Percentiles rank a stretch among this genome's conserved stretches.
These are phyloP conservation scores for Paraphysoderma sedebokerense DNA, from an alignment of 371 early-diverging fungal genomes.

Conservation along the genomic window DNA sequence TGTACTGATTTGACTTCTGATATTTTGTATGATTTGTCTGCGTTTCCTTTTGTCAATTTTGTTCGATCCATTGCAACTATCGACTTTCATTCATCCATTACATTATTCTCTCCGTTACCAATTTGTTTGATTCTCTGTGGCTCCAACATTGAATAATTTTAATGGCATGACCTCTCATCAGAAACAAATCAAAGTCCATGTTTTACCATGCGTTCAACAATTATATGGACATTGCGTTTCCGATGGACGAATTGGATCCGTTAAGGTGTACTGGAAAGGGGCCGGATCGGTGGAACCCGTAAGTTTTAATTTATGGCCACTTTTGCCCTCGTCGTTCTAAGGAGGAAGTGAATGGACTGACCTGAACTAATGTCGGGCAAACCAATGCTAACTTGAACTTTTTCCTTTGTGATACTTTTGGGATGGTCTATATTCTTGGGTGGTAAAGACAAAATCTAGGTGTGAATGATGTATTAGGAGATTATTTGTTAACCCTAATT, in stretches of 20 bases:
- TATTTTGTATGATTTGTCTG: no score
- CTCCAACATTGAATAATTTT: no score
- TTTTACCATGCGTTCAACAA: slow-evolving; percentile 69
- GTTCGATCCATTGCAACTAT: no score
- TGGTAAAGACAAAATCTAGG: slow-evolving; percentile 29
- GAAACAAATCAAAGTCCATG: slow-evolving; percentile 28
- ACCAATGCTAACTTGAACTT: slow-evolving; percentile 3
- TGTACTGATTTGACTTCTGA: no score
- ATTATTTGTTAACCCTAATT: slow-evolving; percentile 75
- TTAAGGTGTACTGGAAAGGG: slow-evolving; percentile 64
- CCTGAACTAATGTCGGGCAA: no score
- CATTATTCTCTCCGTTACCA: no score
- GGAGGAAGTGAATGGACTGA: no score
- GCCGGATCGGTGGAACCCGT: slow-evolving; percentile 48
- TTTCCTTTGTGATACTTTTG: slow-evolving; percentile 1
- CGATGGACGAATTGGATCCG: slow-evolving; percentile 84
- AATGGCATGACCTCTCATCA: no score
- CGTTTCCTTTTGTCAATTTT: no score
- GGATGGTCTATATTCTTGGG: not conserved
- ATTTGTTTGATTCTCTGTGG: no score
- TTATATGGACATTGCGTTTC: slow-evolving; percentile 75
- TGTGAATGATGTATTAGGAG: slow-evolving; percentile 81
- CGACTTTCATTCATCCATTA: no score
- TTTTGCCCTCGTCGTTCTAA: no score
- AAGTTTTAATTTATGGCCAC: slow-evolving; percentile 13